These are phyloP conservation scores for Umbelopsis sp. DNA, from an alignment of 192 early-diverging fungal species.

Conservation along the genomic window DNA sequence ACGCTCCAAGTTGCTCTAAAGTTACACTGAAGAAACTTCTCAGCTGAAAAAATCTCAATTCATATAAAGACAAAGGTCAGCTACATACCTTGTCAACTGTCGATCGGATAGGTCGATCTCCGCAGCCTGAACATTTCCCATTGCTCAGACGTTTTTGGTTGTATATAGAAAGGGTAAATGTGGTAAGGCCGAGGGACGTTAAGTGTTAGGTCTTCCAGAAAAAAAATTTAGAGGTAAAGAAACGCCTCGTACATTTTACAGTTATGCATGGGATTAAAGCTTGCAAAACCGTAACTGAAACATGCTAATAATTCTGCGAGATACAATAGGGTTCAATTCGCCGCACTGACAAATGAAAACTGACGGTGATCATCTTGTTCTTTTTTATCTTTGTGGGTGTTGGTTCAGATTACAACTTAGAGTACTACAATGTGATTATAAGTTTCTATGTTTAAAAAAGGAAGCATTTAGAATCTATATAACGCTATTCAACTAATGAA, in stretches of 20 bases:
- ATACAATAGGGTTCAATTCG: neutral
- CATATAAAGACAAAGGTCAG: neutral
- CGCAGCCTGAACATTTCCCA: conserved; percentile 9
- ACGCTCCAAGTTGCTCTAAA: conserved; percentile 3
- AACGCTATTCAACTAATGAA: no score
- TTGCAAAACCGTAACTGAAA: no score
- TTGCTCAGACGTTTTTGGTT: neutral
- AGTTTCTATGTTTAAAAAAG: neutral
- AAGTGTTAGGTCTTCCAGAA: no score
- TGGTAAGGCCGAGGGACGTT: no score
- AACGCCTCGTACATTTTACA: no score
- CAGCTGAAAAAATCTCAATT: neutral
- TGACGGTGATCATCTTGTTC: neutral
- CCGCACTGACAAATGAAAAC: conserved; percentile 1
- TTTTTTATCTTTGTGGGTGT: neutral
- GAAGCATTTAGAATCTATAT: no score
- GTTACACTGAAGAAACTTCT: neutral
- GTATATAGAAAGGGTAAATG: no score
- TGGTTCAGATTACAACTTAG: conserved; percentile 15
- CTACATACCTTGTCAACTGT: conserved; percentile 12
- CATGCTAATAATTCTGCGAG: no score
- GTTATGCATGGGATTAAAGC: no score
- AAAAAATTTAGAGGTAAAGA: no score
- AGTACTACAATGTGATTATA: neutral
- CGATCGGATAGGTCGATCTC: conserved; percentile 12